These are phyloP conservation scores for Aspergillus kassunensis DNA, from an alignment of 495 filamentous ascomycete genomes.

Conservation along the genomic window DNA sequence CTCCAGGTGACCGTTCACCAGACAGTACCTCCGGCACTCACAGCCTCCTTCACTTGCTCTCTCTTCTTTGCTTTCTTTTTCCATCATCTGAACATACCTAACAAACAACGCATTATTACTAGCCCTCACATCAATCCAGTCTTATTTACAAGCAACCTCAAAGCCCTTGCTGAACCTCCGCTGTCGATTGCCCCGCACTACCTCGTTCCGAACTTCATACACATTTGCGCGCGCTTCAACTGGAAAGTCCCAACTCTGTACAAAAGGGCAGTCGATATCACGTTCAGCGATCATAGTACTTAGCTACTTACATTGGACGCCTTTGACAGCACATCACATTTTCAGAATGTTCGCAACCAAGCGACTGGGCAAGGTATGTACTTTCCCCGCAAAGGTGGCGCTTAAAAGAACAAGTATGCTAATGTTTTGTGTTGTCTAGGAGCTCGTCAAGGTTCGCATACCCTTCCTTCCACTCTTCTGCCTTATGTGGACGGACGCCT, in stretches of 20 bases:
- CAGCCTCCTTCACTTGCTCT: background rate
- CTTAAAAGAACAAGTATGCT: too few relatives aligned
- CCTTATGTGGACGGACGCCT: background rate
- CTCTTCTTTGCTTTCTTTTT: background rate
- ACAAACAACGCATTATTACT: too few relatives aligned
- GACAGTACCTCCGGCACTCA: background rate
- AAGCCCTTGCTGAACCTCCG: background rate
- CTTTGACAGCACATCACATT: background rate
- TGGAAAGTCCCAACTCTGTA: too few relatives aligned
- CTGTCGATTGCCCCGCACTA: constrained; percentile 14
- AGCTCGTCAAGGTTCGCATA: constrained; percentile 39
- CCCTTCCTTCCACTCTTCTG: background rate
- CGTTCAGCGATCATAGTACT: too few relatives aligned
- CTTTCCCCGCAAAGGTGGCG: background rate
- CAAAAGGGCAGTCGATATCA: background rate
- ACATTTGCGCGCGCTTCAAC: constrained; percentile 3
- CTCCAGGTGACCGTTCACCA: background rate
- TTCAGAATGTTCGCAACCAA: constrained; percentile 42
- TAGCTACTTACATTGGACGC: background rate
- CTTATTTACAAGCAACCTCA: too few relatives aligned
- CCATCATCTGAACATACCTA: too few relatives aligned
- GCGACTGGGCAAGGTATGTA: constrained; percentile 46
- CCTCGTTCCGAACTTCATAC: constrained; percentile 23
- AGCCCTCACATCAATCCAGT: too few relatives aligned
- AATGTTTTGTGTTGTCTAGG: constrained; percentile 18